phyloP scores from a whole-genome alignment of 106 monocot genomes.

The Dactylorhiza incarnata region DNA sequence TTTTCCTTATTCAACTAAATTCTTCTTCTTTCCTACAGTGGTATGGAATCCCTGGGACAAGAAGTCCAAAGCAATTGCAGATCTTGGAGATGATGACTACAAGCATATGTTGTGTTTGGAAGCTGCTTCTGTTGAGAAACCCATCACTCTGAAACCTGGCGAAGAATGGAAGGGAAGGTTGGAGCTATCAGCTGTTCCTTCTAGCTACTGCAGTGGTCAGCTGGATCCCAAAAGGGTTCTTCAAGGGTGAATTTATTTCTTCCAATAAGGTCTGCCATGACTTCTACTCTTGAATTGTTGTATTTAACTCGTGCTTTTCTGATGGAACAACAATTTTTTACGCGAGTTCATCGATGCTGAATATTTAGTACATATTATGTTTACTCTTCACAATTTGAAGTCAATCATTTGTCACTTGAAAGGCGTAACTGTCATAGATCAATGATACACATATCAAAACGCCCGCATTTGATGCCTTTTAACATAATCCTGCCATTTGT shows the following conservation, averaged over 20 bases:
- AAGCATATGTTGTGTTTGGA: conserved; percentile 74
- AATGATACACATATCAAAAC: too few species aligned
- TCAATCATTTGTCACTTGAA: too few species aligned
- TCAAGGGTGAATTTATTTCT: conserved; percentile 10
- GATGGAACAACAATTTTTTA: too few species aligned
- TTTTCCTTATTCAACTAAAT: background rate
- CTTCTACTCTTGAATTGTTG: too few species aligned
- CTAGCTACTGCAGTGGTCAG: conserved; percentile 71
- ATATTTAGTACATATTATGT: too few species aligned
- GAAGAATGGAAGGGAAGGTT: conserved; percentile 71
- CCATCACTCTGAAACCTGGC: conserved; percentile 55
- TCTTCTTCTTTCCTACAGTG: conserved; percentile 18
- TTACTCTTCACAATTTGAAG: too few species aligned
- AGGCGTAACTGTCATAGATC: too few species aligned
- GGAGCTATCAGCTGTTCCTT: conserved; percentile 63
- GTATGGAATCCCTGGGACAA: conserved; percentile 94
- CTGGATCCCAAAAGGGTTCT: conserved; percentile 34
- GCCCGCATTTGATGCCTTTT: too few species aligned
- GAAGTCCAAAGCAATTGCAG: conserved; percentile 57
- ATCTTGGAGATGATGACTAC: conserved; percentile 78
- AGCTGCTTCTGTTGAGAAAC: conserved; percentile 47
- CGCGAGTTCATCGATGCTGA: too few species aligned
- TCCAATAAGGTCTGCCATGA: too few species aligned
- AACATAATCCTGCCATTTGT: too few species aligned
- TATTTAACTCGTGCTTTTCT: too few species aligned